Percentiles rank a stretch among this genome's conserved stretches.
Evolutionary conservation across 306 rosid species (phyloP).

Genomic region (Fragaria nilgerrensis): DNA sequence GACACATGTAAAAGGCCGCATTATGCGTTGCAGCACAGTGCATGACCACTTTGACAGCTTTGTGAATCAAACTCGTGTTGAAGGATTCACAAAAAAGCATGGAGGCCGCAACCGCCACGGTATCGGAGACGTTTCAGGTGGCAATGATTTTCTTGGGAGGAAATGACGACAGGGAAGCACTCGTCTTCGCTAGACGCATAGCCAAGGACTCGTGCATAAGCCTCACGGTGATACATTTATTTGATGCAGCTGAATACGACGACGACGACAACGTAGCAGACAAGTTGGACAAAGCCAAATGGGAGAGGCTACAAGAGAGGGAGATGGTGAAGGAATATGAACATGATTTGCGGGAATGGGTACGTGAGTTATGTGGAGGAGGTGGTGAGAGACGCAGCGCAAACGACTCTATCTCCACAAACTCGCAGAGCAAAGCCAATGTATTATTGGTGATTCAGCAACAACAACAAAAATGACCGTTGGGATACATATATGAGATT

Average conservation of each 20-base stretch:
- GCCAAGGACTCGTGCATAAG: slow-evolving; percentile 35
- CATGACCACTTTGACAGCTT: no score
- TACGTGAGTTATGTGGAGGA: slow-evolving; percentile 33
- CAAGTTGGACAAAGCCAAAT: background rate
- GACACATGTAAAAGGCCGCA: no score
- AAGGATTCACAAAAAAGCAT: no score
- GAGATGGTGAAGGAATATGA: slow-evolving; percentile 27
- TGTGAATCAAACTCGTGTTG: no score
- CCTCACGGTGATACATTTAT: slow-evolving; percentile 39
- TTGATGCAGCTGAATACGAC: background rate
- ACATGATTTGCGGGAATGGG: background rate
- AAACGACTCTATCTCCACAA: no score
- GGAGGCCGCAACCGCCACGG: no score
- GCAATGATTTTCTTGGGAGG: slow-evolving; percentile 60
- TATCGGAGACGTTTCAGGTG: background rate
- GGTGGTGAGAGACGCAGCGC: slow-evolving; percentile 40
- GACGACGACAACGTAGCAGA: background rate
- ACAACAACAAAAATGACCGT: no score
- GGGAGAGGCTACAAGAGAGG: slow-evolving; percentile 27
- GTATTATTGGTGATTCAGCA: no score
- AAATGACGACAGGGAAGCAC: slow-evolving; percentile 52
- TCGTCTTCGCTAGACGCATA: slow-evolving; percentile 38
- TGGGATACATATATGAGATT: no score
- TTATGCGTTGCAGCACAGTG: no score
- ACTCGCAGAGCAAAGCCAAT: no score